Evolutionary conservation across 2,329 filamentous ascomycete genomes (phyloP).

Genomic region (Teratosphaeria nubilosa): DNA sequence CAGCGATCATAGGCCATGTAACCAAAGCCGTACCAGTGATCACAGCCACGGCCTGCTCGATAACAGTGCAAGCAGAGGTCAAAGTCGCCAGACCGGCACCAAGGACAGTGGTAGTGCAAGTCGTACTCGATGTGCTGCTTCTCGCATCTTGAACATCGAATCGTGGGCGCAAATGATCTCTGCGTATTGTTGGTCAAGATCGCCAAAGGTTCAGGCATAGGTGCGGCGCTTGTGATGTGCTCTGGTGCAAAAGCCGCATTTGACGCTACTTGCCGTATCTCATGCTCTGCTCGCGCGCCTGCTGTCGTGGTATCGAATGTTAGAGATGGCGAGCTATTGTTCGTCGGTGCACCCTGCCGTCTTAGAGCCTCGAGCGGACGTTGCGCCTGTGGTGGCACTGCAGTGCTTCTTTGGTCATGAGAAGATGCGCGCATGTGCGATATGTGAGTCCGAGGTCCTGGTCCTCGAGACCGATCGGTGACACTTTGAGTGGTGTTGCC

Average conservation of each 20-base stretch:
- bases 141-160: constrained; percentile 56
- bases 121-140: constrained; percentile 70
- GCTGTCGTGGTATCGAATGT: background rate
- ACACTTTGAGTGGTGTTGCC: constrained; percentile 34
- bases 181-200: constrained; percentile 21
- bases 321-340: constrained; percentile 12
- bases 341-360: constrained; percentile 4
- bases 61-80: constrained; percentile 78
- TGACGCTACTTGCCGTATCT: constrained; percentile 2
- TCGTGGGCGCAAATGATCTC: constrained; percentile 49
- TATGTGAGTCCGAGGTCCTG: constrained; percentile 7
- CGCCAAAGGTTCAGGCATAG: constrained; percentile 29
- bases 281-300: background rate
- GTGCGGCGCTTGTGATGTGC: constrained; percentile 1
- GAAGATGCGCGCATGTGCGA: constrained; percentile 12
- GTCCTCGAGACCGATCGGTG: constrained; percentile 27
- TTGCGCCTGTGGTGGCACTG: background rate
- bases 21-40: constrained; percentile 83
- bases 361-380: constrained; percentile 8
- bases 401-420: background rate
- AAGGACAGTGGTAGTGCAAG: constrained; percentile 70
- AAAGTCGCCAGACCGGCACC: constrained; percentile 61
- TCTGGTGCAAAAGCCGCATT: constrained; percentile 2
- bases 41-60: constrained; percentile 63
- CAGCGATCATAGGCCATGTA: constrained; percentile 50